A percentile compares a stretch with the other conserved stretches of the same genome.
Conservation (phyloP, 768 basidiomycete genomes). For the Suillus subaureus region DNA sequence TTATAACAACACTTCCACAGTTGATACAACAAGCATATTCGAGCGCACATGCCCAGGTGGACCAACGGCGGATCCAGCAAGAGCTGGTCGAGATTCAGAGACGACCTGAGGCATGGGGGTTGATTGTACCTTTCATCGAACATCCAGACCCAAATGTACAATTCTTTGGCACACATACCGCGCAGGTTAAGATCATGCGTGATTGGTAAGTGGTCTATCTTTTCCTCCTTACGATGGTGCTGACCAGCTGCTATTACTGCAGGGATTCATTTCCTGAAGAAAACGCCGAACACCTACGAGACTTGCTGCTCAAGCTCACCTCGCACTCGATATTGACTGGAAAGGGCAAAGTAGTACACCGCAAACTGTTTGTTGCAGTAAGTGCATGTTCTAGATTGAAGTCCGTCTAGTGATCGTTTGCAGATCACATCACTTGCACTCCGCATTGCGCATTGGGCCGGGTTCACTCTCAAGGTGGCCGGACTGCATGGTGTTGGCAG, state of each 20-base stretch:
- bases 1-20: slow-evolving; percentile 39
- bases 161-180: slow-evolving; percentile 94
- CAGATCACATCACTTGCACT: slow-evolving; percentile 75
- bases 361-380: slow-evolving; percentile 89
- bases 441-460: slow-evolving; percentile 65
- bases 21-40: slow-evolving; percentile 71
- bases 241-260: background rate
- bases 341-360: slow-evolving; percentile 69
- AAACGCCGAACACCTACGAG: slow-evolving; percentile 57
- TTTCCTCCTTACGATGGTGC: slow-evolving; percentile 9
- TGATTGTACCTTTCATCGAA: slow-evolving; percentile 75
- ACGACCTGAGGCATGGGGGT: slow-evolving; percentile 79
- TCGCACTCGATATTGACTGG: slow-evolving; percentile 61
- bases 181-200: slow-evolving; percentile 90
- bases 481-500: slow-evolving; percentile 71
- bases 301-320: slow-evolving; percentile 71
- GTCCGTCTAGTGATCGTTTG: slow-evolving; percentile 12
- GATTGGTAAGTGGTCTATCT: slow-evolving; percentile 67
- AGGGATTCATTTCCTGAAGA: slow-evolving; percentile 80
- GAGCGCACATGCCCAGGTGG: slow-evolving; percentile 46
- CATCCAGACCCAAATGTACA: slow-evolving; percentile 81
- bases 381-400: slow-evolving; percentile 24
- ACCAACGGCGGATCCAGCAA: slow-evolving; percentile 64
- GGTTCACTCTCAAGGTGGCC: slow-evolving; percentile 65
- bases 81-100: slow-evolving; percentile 80